Conservation (phyloP, 495 filamentous ascomycete genomes). For the Xylaria venustula region DNA sequence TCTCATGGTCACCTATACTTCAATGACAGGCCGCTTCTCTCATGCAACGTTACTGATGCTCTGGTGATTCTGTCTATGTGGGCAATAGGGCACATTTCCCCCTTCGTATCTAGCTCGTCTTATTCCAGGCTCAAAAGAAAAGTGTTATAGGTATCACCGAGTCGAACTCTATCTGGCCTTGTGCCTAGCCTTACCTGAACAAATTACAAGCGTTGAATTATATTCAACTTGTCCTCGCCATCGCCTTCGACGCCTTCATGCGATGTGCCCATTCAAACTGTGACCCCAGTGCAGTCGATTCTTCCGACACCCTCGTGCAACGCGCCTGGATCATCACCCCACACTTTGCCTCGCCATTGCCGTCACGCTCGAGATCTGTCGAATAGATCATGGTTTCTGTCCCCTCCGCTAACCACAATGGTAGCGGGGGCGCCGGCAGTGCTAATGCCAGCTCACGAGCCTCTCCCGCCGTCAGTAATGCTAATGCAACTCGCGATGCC, state of each 20-base stretch:
- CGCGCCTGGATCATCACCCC: not conserved
- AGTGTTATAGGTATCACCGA: not conserved
- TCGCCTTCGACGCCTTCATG: constrained; percentile 17
- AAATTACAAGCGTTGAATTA: not conserved
- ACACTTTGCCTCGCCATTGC: constrained; percentile 4
- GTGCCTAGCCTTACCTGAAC: not conserved
- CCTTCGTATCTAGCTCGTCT: not conserved
- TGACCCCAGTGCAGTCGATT: constrained; percentile 26
- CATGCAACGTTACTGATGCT: not conserved
- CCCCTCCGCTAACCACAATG: constrained; percentile 35
- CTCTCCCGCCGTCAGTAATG: constrained; percentile 43
- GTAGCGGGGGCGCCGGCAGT: constrained; percentile 34
- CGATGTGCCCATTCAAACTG: constrained; percentile 28
- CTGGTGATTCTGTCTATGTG: not conserved
- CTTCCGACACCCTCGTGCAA: constrained; percentile 10
- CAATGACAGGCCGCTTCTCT: not conserved
- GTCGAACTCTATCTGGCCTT: not conserved
- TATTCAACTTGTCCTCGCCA: not conserved
- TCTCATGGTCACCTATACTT: constrained; percentile 4
- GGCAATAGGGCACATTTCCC: not conserved
- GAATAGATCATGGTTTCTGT: constrained; percentile 39
- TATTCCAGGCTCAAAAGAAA: not conserved
- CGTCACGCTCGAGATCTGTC: not conserved
- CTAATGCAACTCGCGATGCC: constrained; percentile 28
- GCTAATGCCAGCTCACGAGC: constrained; percentile 46